Base-by-base conservation (phyloP, 768 basidiomycete genomes). In the Russula brevipes region DNA sequence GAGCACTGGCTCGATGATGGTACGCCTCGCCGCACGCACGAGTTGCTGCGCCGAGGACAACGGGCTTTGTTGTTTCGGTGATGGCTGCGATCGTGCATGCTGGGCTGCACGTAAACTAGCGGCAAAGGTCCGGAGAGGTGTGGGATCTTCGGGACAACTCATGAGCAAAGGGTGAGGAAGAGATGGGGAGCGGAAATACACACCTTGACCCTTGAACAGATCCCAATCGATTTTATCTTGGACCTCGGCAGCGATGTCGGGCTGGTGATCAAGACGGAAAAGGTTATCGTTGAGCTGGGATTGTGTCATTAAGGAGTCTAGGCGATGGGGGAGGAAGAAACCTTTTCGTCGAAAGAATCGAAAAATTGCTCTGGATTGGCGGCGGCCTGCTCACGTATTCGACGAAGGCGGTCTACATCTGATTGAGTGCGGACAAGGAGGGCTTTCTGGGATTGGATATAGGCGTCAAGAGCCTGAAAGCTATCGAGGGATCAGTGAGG, bases 391-490 rank as follows among this genome's bases (percentile, higher is more conserved):
- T 68, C 72, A 63, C 76, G 80, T 38, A 86, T 75, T 45, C 70
- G 70, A 52, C 77, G 77, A 24, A 91, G 77, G 24, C 78, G 75
- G 55, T 79, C 80, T 70, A 91, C 81, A 74, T 90, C 88, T 67
- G 79, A 73, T 65, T 82, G 80, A 35, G 86, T 86, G 38, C 81
- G 80, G 54, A 79, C 77, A 45, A 91, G 81, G 39, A 88, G 68
- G 19, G 76, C 71, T 71, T 75, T 81, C 74, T 91, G 89, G 46
- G 81, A 76, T 59, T 81, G 77, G 65, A 91, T 80, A 73, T 85
- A 91, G 53, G 75, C 75, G 69, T 83, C 80, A 68, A 91, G 85
- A 77, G 85, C 86, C 73, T 86, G 80, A 68, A 84, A 73, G 69
- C 85, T 86, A 39, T 14, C 52, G 5, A 31, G 9, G 12, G 9